Evolutionary conservation across 768 basidiomycete genomes (phyloP).

Genomic region (Suillus subaureus): DNA sequence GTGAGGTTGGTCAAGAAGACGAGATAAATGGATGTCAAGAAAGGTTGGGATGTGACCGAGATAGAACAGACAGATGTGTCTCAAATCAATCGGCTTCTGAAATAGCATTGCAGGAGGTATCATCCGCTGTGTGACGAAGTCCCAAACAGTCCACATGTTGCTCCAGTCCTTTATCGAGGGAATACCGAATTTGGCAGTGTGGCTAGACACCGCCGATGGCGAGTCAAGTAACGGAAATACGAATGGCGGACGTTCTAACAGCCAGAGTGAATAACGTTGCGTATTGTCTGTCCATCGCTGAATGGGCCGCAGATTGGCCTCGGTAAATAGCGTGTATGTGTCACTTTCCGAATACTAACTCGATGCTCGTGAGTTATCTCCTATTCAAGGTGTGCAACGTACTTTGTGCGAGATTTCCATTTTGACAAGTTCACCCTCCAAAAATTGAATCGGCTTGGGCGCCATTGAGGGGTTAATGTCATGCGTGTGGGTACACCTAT

Average conservation of each 20-base stretch:
- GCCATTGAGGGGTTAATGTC: constrained; percentile 52
- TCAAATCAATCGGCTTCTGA: constrained; percentile 88
- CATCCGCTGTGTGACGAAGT: constrained; percentile 81
- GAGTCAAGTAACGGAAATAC: constrained; percentile 64
- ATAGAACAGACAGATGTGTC: constrained; percentile 98
- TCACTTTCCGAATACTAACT: constrained; percentile 79
- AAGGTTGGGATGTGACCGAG: constrained; percentile 93
- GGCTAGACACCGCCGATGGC: constrained; percentile 31
- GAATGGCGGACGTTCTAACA: constrained; percentile 87
- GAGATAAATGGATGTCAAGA: constrained; percentile 86
- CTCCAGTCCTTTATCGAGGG: constrained; percentile 83
- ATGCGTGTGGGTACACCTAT: constrained; percentile 65
- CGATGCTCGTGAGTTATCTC: not conserved
- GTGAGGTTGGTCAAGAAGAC: constrained; percentile 71
- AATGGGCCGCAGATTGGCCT: constrained; percentile 79
- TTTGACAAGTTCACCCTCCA: constrained; percentile 74
- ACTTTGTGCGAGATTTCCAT: constrained; percentile 93
- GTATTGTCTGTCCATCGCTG: constrained; percentile 82
- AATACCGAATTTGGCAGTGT: constrained; percentile 50
- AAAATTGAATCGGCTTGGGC: constrained; percentile 52
- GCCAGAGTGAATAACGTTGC: constrained; percentile 81
- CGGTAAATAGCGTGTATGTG: constrained; percentile 66
- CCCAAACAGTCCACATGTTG: constrained; percentile 87
- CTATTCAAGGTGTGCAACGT: not conserved
- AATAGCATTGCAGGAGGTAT: constrained; percentile 85